Conservation (phyloP, 2,329 filamentous ascomycete genomes). For the Verticillium albo-atrum region DNA sequence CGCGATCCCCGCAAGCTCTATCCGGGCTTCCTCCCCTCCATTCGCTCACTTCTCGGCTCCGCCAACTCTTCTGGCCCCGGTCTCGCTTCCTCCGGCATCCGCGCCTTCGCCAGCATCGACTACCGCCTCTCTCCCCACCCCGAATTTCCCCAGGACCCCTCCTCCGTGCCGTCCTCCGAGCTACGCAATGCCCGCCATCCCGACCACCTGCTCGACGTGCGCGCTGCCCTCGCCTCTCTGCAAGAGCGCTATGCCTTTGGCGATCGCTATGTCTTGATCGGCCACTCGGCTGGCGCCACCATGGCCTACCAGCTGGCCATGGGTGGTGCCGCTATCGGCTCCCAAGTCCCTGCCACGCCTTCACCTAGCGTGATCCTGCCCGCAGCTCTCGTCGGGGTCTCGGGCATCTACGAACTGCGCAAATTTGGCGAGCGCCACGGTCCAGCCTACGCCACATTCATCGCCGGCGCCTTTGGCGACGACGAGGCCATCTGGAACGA, state of each 20-base stretch:
- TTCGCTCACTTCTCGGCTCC: slow-evolving; percentile 34
- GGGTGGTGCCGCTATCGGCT: slow-evolving; percentile 26
- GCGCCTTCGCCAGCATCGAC: slow-evolving; percentile 59
- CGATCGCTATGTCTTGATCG: slow-evolving; percentile 51
- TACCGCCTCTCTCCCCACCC: slow-evolving; percentile 56
- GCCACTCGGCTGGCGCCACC: slow-evolving; percentile 61
- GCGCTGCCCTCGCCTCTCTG: slow-evolving; percentile 44
- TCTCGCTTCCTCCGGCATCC: slow-evolving; percentile 31
- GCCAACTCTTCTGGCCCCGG: slow-evolving; percentile 12
- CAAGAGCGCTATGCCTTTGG: slow-evolving; percentile 38
- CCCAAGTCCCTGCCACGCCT: background rate
- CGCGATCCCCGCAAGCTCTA: slow-evolving; percentile 49
- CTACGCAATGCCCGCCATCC: slow-evolving; percentile 49
- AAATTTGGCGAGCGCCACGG: slow-evolving; percentile 43
- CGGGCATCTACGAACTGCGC: slow-evolving; percentile 63
- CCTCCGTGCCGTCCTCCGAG: slow-evolving; percentile 13
- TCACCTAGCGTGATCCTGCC: slow-evolving; percentile 29
- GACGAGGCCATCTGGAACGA: slow-evolving; percentile 45
- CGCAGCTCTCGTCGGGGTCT: slow-evolving; percentile 52
- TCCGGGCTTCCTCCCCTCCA: slow-evolving; percentile 38
- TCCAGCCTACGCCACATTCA: slow-evolving; percentile 51
- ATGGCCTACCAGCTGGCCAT: slow-evolving; percentile 58
- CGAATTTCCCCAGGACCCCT: slow-evolving; percentile 30
- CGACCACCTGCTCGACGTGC: slow-evolving; percentile 54
- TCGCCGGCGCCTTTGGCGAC: slow-evolving; percentile 56